Evolutionary conservation across 2,329 filamentous ascomycete genomes (phyloP), one percentile per base, ranked within the genome.

Genomic region (Ilyonectria mors-panacis): DNA sequence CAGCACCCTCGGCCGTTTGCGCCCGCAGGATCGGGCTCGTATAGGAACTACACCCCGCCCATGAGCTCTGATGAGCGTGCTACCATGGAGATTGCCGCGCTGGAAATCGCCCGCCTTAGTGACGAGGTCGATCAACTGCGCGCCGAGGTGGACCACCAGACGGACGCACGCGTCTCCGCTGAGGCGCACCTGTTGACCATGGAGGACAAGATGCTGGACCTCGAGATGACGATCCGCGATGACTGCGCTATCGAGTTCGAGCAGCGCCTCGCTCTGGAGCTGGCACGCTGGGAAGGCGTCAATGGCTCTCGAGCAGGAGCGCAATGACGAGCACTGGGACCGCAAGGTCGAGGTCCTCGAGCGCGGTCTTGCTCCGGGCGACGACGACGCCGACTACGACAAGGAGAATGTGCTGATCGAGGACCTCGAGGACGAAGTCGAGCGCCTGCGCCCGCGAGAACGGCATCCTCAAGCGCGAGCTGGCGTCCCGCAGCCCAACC

Each of bases 231-330:
- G 6, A 89, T 98, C 33, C 91, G 96, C 23, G 95, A 98, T 76
- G 95, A 98, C 73, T 95, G 95, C 74, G 95, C 91, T 73, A 86
- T 84, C 2, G 96, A 98, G 76, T 97, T 97, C 84, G 96, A 99
- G 76, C 85, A 88, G 66, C 88, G 90, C 12, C 86, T 98, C 53
- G 88, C 90, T 21, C 83, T 91, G 13, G 94, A 98, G 78, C 89
- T 93, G 79, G 87, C 88, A 10, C 86, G 93, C n/a, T 98, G 94
- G 94, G 93, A 92, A 95, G 77, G 88, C 87, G 0, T 92, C 90
- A 0, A 88, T 94, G 79, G 92, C 93, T 19, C 89, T 92, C 6
- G 94, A 98, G 78, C 88, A 90, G 68, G 94, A 97, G 73, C 88
- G 90, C 50, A 90, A 91, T 59, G 94, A 97, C 67, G 93, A 93